Conservation (phyloP, 768 basidiomycete species). For the Russula brevipes region DNA sequence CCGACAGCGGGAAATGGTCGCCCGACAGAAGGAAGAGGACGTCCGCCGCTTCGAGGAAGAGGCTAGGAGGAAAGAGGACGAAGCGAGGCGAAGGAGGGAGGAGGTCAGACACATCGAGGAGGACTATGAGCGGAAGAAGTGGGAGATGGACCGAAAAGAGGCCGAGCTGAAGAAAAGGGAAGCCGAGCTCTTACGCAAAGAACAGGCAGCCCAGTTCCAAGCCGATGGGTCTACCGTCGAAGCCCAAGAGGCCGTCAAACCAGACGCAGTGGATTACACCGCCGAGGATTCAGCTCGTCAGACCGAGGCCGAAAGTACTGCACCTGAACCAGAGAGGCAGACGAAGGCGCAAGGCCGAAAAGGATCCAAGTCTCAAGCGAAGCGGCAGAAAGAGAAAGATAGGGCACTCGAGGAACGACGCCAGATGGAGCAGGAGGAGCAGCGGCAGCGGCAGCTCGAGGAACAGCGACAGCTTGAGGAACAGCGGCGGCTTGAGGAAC, state of each 20-base stretch:
- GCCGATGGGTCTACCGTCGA: no score
- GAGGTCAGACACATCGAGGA: conserved; percentile 33
- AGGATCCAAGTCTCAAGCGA: conserved; percentile 16
- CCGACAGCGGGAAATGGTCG: conserved; percentile 29
- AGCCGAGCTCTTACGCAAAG: conserved; percentile 14
- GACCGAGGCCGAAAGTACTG: conserved; percentile 2
- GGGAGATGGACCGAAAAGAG: conserved; percentile 21
- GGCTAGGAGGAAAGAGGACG: conserved; percentile 27
- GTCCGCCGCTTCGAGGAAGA: conserved; percentile 34
- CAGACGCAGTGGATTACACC: not conserved
- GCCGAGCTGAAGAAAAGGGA: conserved; percentile 19
- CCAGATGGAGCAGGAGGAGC: not conserved
- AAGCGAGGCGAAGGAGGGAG: conserved; percentile 29
- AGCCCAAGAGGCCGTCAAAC: not conserved
- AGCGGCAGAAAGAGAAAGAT: conserved; percentile 24
- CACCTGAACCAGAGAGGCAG: conserved; percentile 11
- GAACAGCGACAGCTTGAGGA: conserved; percentile 13
- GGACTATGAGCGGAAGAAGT: conserved; percentile 24
- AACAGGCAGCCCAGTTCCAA: conserved; percentile 3
- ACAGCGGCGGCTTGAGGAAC: conserved; percentile 25
- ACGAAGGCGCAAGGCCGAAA: conserved; percentile 8
- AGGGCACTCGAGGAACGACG: conserved; percentile 19
- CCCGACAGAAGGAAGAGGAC: conserved; percentile 31
- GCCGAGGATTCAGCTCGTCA: conserved; percentile 1
- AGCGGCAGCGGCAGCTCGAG: conserved; percentile 4